Evolutionary conservation across 164 flowering plant genomes (phyloP), one percentile per base, ranked within the genome.

Genomic region (Hamamelis virginiana): DNA sequence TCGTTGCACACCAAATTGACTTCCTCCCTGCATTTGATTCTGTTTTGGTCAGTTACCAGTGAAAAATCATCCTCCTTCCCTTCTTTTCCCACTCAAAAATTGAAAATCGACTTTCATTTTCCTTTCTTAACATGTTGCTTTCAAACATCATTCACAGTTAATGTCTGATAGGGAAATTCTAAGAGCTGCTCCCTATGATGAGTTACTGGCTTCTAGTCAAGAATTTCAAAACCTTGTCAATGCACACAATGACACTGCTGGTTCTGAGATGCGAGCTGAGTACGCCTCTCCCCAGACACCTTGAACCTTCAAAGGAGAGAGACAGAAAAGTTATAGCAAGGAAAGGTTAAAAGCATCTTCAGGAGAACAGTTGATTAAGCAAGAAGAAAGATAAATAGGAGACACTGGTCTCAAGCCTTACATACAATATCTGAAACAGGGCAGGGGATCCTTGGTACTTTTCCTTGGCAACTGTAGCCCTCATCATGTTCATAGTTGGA

Each of bases 1-100:
- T 91, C 57, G 98, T 93, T 65, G 89, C 98, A 16, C 97, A 93
- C 76, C 96, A 91, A 88, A 92, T 91, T 9, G 96, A 93, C 71
- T 93, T 93, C 75, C n/a, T n/a, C n/a, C n/a, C n/a, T n/a, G n/a
- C n/a, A n/a, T n/a, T n/a, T n/a, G n/a, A n/a, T n/a, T n/a, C 78
- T 46, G 79, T 90, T 67, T 70, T 93, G 94, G 98, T 93, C 22
- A 82, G 98, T 81, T n/a, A n/a, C n/a, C n/a, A n/a, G n/a, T n/a
- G n/a, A 18, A n/a, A n/a, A n/a, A n/a, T 55, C 26, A n/a, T n/a
- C n/a, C n/a, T n/a, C n/a, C n/a, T n/a, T n/a, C n/a, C n/a, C n/a
- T 59, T 50, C 22, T n/a, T 47, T 47, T 0, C 50, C 12, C 50
- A n/a, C 15, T 47, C 50, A 47, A 18, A 47, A 18, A 9, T 22